Evolutionary conservation across 208 protist species (phyloP), one percentile per base, ranked within the genome.

Genomic region (Naegleria lovaniensis): DNA sequence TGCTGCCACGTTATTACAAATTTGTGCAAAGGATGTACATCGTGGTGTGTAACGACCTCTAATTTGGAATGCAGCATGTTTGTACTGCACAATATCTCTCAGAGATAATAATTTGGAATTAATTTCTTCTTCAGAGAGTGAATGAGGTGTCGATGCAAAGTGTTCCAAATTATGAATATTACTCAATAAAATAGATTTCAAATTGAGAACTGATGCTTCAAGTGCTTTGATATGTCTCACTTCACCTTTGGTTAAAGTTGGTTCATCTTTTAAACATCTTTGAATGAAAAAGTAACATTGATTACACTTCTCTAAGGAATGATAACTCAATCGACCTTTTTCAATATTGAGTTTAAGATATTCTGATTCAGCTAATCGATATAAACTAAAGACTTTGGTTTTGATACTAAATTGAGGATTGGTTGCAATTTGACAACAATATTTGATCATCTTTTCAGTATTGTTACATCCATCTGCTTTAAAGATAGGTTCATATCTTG

Each of bases 281-380:
- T 79, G 67, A 79, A 79, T 79, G 67, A 79, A 79, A 33, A 79
- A 79, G 25, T 79, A 79, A 79, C 67, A 79, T 79, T 79, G 67
- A 33, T 79, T 79, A 36, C 67, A 79, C 9, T 79, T 79, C 36
- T 79, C 67, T 33, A 79, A 79, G 25, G 67, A 79, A 6, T 79
- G 67, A 79, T 79, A 79, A 33, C 67, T 79, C 29, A 79, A 79
- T 36, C 67, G 16, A 36, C 6, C n/a, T n/a, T 79, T 79, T 25
- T 79, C 67, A 15, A 79, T 36, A 36, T 36, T 36, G 0, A 79
- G 25, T 79, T 79, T 79, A 13, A 79, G 29, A 33, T 79, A 79
- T 79, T 79, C 67, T 36, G 67, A 29, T 79, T 79, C 67, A 36
- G 67, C 67, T 13, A 36, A 36, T 79, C 67, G 19, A 79, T 79